Base-by-base conservation (phyloP, 179 eudicot species). In the Silene coronaria region DNA sequence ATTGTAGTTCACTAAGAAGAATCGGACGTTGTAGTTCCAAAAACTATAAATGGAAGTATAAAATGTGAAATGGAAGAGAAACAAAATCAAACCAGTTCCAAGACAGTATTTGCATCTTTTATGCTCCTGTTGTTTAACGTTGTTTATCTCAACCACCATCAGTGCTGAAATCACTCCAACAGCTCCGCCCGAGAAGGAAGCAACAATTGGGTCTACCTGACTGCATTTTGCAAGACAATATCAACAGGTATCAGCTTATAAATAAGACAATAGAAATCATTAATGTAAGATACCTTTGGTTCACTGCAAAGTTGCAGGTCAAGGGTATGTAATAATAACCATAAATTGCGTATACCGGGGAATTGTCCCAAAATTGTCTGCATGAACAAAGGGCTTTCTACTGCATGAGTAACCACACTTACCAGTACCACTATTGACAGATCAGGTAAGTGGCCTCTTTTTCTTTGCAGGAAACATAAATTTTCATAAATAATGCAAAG, bases 141-240 rank as follows among this genome's bases (percentile, higher is more conserved):
- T 94, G 89, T 94, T 94, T 75, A 92, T 84, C 87, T 94, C 98
- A 79, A 94, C 97, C 75, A 94, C 94, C 98, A 94, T 94, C 87
- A 94, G 78, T 38, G 98, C 97, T 63, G 98, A 94, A 67, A 94
- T 92, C 74, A 94, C 98, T 70, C 98, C 98, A 80, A 94, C 97
- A 74, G 98, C 98, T 69, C 98, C 98, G 45, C 98, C 98, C 23
- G 98, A 89, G 86, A 94, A 94, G 58, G 98, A 94, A 79, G 98
- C 98, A 80, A 94, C 98, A 26, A 94, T 94, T 51, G 98, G 97
- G 85, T 94, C 98, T 79, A 94, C 97, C 78, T 89, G 83, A 79
- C 98, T 94, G 82, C 74, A 89, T 72, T 71, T 72, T 69, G 38
- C 81, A 81, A 48, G 24, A 79, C 62, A 62, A 6, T 13, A 32